These are phyloP conservation scores for Priceomyces fermenticarens DNA, from an alignment of 805 yeast genomes.

Conservation along the genomic window DNA sequence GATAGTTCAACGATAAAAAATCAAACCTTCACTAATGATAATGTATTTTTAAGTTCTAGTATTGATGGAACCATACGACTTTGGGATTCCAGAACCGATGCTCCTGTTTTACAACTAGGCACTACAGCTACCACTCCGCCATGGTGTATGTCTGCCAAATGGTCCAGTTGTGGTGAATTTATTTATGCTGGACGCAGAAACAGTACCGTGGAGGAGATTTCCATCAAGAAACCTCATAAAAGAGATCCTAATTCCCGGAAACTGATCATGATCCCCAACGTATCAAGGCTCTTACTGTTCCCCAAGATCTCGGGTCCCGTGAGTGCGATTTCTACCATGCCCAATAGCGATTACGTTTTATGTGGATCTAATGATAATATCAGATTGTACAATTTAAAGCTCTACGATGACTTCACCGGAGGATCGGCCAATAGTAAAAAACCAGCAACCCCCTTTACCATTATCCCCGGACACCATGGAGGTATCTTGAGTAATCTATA, in stretches of 20 bases:
- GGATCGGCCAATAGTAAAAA: conserved; percentile 27
- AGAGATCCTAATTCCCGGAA: conserved; percentile 19
- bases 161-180: conserved; percentile 81
- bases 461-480: conserved; percentile 96
- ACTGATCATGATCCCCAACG: conserved; percentile 37
- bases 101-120: conserved; percentile 45
- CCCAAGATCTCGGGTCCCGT: conserved; percentile 92
- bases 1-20: conserved; percentile 14
- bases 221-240: conserved; percentile 55
- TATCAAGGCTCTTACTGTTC: conserved; percentile 60
- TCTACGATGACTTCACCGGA: conserved; percentile 32
- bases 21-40: conserved; percentile 32
- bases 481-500: conserved; percentile 75
- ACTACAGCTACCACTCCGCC: conserved; percentile 77
- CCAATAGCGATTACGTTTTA: conserved; percentile 72
- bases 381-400: conserved; percentile 72
- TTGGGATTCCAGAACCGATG: conserved; percentile 70
- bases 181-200: conserved; percentile 88
- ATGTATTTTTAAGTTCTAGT: conserved; percentile 71
- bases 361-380: conserved; percentile 92
- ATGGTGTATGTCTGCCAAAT: conserved; percentile 87
- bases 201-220: conserved; percentile 76
- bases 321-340: conserved; percentile 73
- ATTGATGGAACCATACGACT: conserved; percentile 78
- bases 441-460: conserved; percentile 71